Percentiles rank a stretch among this genome's conserved stretches.
These are phyloP conservation scores for Nigrograna mackinnonii DNA, from an alignment of 2,329 filamentous ascomycete genomes.

Conservation along the genomic window DNA sequence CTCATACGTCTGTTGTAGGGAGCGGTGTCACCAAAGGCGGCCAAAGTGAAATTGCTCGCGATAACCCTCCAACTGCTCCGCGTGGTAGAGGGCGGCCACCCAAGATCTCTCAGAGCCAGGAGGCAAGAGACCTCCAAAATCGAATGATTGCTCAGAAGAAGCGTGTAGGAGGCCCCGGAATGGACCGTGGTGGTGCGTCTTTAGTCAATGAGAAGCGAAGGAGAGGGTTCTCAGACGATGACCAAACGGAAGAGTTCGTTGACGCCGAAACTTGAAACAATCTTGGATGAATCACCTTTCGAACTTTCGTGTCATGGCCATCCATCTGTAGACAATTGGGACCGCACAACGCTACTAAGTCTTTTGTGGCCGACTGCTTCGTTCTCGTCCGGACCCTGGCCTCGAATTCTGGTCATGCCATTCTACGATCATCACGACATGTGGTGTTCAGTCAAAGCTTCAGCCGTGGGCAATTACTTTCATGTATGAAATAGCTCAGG, in stretches of 20 bases:
- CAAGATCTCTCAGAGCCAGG: slow-evolving; percentile 33
- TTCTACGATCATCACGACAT: too few species aligned
- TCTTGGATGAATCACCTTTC: too few species aligned
- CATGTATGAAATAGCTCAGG: too few species aligned
- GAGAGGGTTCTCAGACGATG: slow-evolving; percentile 54
- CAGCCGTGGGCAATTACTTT: too few species aligned
- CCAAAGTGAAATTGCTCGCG: slow-evolving; percentile 12
- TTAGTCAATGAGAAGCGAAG: slow-evolving; percentile 57
- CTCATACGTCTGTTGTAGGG: slow-evolving; percentile 17
- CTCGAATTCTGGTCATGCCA: too few species aligned
- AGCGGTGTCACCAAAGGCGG: slow-evolving; percentile 8
- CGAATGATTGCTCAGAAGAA: slow-evolving; percentile 55
- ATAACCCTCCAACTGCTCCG: slow-evolving; percentile 40
- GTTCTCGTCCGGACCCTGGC: too few species aligned
- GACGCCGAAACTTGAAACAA: slow-evolving; percentile 26
- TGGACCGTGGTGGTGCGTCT: slow-evolving; percentile 57
- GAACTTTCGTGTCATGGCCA: too few species aligned
- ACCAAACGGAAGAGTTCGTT: slow-evolving; percentile 51
- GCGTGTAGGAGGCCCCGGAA: slow-evolving; percentile 53
- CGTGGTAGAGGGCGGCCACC: slow-evolving; percentile 35
- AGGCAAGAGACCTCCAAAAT: slow-evolving; percentile 48
- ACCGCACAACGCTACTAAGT: too few species aligned
- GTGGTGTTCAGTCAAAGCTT: too few species aligned
- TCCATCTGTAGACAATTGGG: too few species aligned
- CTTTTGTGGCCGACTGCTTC: too few species aligned